These are phyloP conservation scores for Psophocarpus tetragonolobus DNA, from an alignment of 306 rosid genomes.

Conservation along the genomic window DNA sequence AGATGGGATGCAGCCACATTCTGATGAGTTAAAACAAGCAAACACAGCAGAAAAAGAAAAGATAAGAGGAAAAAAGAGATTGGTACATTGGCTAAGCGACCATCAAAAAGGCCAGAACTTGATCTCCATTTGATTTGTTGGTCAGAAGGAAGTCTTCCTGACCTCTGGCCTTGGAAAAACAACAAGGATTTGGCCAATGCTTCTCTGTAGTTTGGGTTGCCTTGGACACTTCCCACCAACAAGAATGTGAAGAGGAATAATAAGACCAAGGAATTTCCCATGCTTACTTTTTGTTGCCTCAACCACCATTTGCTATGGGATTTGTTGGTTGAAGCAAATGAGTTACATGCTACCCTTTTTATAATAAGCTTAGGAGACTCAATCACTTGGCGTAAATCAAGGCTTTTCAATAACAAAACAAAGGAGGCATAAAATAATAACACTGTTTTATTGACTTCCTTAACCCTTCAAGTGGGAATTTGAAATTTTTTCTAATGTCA, in stretches of 20 bases:
- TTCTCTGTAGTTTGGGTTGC: slow-evolving; percentile 67
- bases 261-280: slow-evolving; percentile 13
- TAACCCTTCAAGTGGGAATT: background rate
- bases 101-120: slow-evolving; percentile 72
- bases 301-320: too few relatives aligned
- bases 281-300: slow-evolving; percentile 19
- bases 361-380: slow-evolving; percentile 39
- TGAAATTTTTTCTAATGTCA: background rate
- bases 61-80: background rate
- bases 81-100: slow-evolving; percentile 65
- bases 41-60: background rate
- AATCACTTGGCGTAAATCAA: slow-evolving; percentile 47
- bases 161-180: slow-evolving; percentile 93
- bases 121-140: slow-evolving; percentile 77
- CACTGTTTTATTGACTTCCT: slow-evolving; percentile 3
- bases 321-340: slow-evolving; percentile 19
- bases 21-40: background rate
- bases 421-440: too few relatives aligned
- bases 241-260: slow-evolving; percentile 24
- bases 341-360: slow-evolving; percentile 37
- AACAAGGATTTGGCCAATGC: slow-evolving; percentile 78
- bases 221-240: slow-evolving; percentile 37
- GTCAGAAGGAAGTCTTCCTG: slow-evolving; percentile 64
- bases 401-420: slow-evolving; percentile 46
- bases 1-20: background rate